These are phyloP conservation scores for Posidonia australis DNA, from an alignment of 106 monocot species.

Conservation along the genomic window DNA sequence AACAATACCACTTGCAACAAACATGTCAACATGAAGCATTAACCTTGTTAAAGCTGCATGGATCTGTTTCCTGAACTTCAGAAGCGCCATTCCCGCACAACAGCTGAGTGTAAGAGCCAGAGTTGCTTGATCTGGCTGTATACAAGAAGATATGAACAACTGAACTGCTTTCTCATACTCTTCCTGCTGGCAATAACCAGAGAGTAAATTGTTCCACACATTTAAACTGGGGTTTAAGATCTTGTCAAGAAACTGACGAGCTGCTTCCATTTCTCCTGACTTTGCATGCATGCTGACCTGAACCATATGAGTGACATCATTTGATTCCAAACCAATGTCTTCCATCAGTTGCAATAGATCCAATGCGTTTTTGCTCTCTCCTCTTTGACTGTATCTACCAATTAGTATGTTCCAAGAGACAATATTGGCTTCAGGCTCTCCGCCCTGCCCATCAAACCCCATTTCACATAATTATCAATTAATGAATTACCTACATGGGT, in stretches of 20 bases:
- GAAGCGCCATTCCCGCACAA: slow-evolving; percentile 44
- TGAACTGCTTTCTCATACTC: slow-evolving; percentile 36
- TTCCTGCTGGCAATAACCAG: slow-evolving; percentile 54
- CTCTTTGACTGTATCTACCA: slow-evolving; percentile 57
- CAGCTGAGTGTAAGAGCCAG: slow-evolving; percentile 55
- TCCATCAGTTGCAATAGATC: slow-evolving; percentile 43
- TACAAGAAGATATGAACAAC: slow-evolving; percentile 39
- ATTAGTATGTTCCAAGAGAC: slow-evolving; percentile 89
- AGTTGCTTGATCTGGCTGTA: slow-evolving; percentile 57
- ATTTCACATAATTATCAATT: slow-evolving; percentile 65
- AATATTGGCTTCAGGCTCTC: slow-evolving; percentile 34
- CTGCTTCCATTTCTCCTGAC: slow-evolving; percentile 40
- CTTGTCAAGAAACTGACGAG: slow-evolving; percentile 45
- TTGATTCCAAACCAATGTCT: slow-evolving; percentile 38
- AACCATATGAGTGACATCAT: slow-evolving; percentile 62
- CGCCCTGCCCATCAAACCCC: slow-evolving; percentile 40
- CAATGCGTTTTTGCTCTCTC: slow-evolving; percentile 39
- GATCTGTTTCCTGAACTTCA: slow-evolving; percentile 54
- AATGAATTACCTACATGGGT: slow-evolving; percentile 61
- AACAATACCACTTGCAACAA: slow-evolving; percentile 75
- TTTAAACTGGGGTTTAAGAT: slow-evolving; percentile 44
- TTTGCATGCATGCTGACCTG: slow-evolving; percentile 51
- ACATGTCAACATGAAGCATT: slow-evolving; percentile 47
- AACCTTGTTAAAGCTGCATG: slow-evolving; percentile 49
- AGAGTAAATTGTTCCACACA: slow-evolving; percentile 66